These are phyloP conservation scores for Colletotrichum sp. DNA, from an alignment of 2,329 filamentous ascomycete genomes.

Conservation along the genomic window DNA sequence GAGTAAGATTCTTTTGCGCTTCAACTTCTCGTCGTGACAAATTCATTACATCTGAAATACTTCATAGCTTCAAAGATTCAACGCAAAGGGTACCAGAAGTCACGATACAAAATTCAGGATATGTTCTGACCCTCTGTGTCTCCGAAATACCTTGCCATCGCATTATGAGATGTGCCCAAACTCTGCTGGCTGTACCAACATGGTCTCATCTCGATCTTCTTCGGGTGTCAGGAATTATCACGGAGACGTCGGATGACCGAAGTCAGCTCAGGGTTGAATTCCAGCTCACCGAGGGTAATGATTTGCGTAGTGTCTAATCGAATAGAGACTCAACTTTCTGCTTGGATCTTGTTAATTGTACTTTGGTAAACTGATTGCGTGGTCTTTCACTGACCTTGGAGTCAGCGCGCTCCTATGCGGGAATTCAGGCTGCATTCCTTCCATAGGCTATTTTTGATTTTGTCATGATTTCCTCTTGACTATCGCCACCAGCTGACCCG, in stretches of 20 bases:
- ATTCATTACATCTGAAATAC: neutral
- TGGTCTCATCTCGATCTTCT: neutral
- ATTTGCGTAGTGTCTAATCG: neutral
- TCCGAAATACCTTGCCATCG: accelerated
- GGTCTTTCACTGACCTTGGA: accelerated
- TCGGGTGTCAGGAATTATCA: neutral
- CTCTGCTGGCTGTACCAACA: neutral
- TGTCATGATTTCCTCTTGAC: neutral
- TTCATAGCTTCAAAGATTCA: accelerated
- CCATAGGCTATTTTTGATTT: neutral
- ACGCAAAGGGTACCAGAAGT: neutral
- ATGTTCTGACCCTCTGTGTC: accelerated
- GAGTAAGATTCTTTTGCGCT: neutral
- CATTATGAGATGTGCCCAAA: neutral
- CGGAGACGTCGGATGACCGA: neutral
- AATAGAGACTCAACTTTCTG: neutral
- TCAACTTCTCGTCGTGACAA: neutral
- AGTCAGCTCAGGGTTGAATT: neutral
- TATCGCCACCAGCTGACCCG: accelerated
- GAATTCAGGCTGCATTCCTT: neutral
- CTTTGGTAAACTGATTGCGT: neutral
- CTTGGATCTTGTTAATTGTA: neutral
- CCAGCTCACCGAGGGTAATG: neutral
- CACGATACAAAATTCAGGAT: neutral
- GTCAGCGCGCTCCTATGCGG: neutral